Conservation (phyloP, 139 green algal species). For the Chlamydomonas incerta region DNA sequence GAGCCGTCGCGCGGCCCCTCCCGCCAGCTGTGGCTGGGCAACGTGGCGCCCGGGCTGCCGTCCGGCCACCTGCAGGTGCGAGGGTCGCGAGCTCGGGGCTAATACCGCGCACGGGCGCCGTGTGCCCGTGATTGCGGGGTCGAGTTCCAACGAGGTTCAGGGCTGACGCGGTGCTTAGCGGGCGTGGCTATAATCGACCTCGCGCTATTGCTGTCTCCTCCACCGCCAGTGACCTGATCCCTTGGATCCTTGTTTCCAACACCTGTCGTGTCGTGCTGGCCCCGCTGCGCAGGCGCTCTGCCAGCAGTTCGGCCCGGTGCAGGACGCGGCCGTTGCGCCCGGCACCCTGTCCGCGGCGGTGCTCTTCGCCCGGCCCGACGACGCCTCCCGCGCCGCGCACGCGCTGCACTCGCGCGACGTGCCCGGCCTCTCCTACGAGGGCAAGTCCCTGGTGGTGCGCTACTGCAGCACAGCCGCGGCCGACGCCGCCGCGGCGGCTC, state of each 20-base stretch:
- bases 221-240: too few species aligned
- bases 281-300: slow-evolving; percentile 79
- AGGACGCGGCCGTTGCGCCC: slow-evolving; percentile 82
- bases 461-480: background rate
- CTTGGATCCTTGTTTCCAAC: too few species aligned
- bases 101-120: too few species aligned
- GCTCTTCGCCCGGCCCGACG: slow-evolving; percentile 70
- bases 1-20: slow-evolving; percentile 40
- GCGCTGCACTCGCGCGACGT: slow-evolving; percentile 54
- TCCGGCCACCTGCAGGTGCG: slow-evolving; percentile 32
- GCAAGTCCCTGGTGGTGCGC: slow-evolving; percentile 14
- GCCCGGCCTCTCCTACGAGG: slow-evolving; percentile 36
- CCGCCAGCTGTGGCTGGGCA: slow-evolving; percentile 82
- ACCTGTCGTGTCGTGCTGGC: too few species aligned
- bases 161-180: too few species aligned
- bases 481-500: background rate
- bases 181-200: too few species aligned
- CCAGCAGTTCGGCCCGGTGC: slow-evolving; percentile 73
- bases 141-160: too few species aligned
- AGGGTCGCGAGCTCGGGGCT: too few species aligned
- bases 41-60: slow-evolving; percentile 70
- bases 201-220: too few species aligned
- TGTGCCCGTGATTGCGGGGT: background rate
- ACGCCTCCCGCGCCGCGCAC: slow-evolving; percentile 65
- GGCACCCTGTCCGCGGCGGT: slow-evolving; percentile 85